phyloP scores from a whole-genome alignment of 2,329 filamentous ascomycete genomes.

The Purpureocillium takamizusanense region DNA sequence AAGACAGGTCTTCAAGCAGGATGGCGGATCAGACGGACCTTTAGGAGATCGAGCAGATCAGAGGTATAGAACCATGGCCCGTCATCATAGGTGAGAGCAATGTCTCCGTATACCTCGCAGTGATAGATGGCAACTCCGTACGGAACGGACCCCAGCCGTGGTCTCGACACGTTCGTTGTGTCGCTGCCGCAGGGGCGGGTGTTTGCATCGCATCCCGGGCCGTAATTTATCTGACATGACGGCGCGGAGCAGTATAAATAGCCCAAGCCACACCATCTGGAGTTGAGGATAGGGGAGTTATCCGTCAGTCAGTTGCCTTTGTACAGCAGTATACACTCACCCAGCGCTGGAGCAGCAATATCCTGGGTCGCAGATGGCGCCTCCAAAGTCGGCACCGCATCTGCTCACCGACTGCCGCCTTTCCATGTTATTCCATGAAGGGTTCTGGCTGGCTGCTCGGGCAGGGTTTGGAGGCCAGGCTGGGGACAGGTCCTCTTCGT shows the following conservation, averaged over 20 bases:
- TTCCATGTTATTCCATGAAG: background rate
- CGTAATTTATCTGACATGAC: conserved; percentile 51
- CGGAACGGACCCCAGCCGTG: conserved; percentile 40
- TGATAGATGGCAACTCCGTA: conserved; percentile 47
- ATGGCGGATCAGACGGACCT: conserved; percentile 6
- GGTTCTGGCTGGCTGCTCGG: background rate
- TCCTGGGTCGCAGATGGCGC: background rate
- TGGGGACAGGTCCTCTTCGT: too few species aligned
- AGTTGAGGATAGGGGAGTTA: background rate
- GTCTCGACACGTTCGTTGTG: conserved; percentile 42
- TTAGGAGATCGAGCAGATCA: conserved; percentile 28
- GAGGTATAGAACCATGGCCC: conserved; percentile 33
- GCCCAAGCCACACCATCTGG: conserved; percentile 42
- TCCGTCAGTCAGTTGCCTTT: too few species aligned
- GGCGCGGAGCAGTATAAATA: conserved; percentile 50
- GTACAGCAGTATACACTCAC: too few species aligned
- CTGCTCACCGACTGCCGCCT: too few species aligned
- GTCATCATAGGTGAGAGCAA: conserved; percentile 37
- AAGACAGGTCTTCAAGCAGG: too few species aligned
- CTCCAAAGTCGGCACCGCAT: background rate
- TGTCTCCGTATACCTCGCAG: conserved; percentile 22
- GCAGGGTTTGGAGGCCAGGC: too few species aligned
- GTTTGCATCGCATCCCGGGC: conserved; percentile 54
- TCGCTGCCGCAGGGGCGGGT: conserved; percentile 39
- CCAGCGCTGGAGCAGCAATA: too few species aligned